Base-by-base conservation (phyloP, 2,329 filamentous ascomycete species). In the Penicillium hesseltinei region DNA sequence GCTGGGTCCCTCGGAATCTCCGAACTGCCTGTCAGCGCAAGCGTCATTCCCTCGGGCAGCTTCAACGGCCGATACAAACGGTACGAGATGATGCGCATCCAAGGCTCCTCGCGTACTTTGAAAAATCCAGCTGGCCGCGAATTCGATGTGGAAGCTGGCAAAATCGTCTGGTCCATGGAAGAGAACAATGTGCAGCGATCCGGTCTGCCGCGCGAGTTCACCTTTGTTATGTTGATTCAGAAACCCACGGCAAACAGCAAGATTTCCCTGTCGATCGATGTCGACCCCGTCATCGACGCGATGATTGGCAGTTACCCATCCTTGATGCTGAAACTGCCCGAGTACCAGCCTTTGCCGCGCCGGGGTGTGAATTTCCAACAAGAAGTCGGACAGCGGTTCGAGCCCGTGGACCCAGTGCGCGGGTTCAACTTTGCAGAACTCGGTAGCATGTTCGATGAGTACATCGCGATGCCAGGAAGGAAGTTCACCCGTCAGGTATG, bases 71-170 rank as follows among this genome's bases (percentile, higher is more conserved):
- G 71, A 19, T 80, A 79, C 64, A 75, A 75, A 40, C 67, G 78
- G 25, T 80, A 77, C 57, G 77, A 80, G 56, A 80, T 80, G 78
- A 79, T 81, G 76, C 73, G 75, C 49, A 79, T 80, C 27, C 78
- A 81, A 62, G 78, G 78, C 10, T 80, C 78, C 0, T 69, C 76
- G 10, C 75, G 78, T 13, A 77, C 77, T 1, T 57, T 75, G 31
- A 71, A 70, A 42, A 77, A 71, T 45, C 64, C 70, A 6, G 59
- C 66, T 6, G 75, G 73, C 15, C 66, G 61, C 5, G 62, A 71
- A 9, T 77, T 72, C 51, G 75, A 78, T 50, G 65, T 77, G 4
- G 76, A 79, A 47, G 75, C 78, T 44, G 77, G 72, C 2, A 75
- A 78, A 59, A 71, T 81, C 9, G 74, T 81, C 15, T 82, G 79